phyloP scores from a whole-genome alignment of 2,329 filamentous ascomycete genomes.

The Colletotrichum horii region DNA sequence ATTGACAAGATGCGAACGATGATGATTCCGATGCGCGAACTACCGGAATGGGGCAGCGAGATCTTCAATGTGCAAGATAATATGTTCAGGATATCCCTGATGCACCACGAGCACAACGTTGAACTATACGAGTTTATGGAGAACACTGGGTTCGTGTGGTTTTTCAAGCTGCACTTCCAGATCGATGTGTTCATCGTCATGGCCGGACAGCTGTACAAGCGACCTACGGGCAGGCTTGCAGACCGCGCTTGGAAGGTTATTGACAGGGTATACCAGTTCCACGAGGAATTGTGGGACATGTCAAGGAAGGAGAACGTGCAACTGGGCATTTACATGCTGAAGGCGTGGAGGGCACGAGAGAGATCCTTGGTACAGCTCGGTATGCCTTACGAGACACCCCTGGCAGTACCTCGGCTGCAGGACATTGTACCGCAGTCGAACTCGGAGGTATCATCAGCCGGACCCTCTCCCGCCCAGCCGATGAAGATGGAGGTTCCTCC shows the following conservation, averaged over 20 bases:
- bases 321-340: conserved; percentile 53
- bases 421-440: conserved; percentile 44
- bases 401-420: conserved; percentile 51
- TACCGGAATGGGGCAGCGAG: conserved; percentile 55
- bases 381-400: conserved; percentile 43
- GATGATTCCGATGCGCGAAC: conserved; percentile 49
- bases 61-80: conserved; percentile 55
- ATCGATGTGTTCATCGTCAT: conserved; percentile 61
- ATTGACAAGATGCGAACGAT: conserved; percentile 55
- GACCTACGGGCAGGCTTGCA: conserved; percentile 50
- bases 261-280: conserved; percentile 50
- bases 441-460: conserved; percentile 32
- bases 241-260: conserved; percentile 59
- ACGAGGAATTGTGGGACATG: conserved; percentile 57
- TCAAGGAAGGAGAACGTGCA: conserved; percentile 47
- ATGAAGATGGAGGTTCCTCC: conserved; percentile 26
- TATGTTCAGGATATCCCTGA: conserved; percentile 59
- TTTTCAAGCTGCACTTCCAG: conserved; percentile 59
- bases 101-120: conserved; percentile 52
- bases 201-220: conserved; percentile 57
- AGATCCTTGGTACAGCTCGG: conserved; percentile 42
- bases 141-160: conserved; percentile 60
- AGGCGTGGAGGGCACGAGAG: conserved; percentile 59
- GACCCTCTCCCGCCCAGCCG: conserved; percentile 30
- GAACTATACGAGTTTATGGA: conserved; percentile 47